These are phyloP conservation scores for Boletus rubroflammeus DNA, from an alignment of 768 basidiomycete species.

Conservation along the genomic window DNA sequence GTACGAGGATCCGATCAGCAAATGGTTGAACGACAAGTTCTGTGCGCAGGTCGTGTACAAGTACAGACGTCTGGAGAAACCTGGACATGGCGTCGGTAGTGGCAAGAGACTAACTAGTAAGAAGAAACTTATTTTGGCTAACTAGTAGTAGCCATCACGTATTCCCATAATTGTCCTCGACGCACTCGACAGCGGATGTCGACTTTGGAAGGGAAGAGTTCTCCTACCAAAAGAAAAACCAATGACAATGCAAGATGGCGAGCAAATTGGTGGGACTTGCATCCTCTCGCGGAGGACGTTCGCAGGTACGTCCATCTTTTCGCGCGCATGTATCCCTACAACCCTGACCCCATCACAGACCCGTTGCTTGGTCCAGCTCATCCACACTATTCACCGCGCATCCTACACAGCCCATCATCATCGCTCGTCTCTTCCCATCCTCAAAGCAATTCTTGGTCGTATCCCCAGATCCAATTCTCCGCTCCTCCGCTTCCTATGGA, in stretches of 20 bases:
- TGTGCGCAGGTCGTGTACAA: constrained; percentile 57
- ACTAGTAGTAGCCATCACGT: no score
- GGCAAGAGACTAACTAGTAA: background rate
- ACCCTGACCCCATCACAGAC: constrained; percentile 39
- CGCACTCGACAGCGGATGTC: constrained; percentile 14
- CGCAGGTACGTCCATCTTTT: constrained; percentile 40
- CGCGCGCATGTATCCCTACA: background rate
- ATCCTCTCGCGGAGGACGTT: constrained; percentile 55
- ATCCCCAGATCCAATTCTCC: constrained; percentile 49
- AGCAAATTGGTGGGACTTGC: constrained; percentile 72
- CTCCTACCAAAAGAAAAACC: constrained; percentile 52
- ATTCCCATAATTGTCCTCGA: background rate
- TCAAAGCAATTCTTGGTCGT: constrained; percentile 59
- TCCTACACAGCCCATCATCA: constrained; percentile 54
- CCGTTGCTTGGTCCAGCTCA: constrained; percentile 66
- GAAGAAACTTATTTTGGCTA: no score
- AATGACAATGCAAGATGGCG: constrained; percentile 54
- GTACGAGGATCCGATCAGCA: constrained; percentile 76
- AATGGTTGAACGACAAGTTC: constrained; percentile 77
- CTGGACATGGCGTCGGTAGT: constrained; percentile 17
- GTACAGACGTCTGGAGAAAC: constrained; percentile 42
- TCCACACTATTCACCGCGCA: constrained; percentile 71
- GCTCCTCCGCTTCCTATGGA: constrained; percentile 47
- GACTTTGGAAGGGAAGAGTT: constrained; percentile 23
- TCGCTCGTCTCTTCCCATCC: constrained; percentile 66